phyloP scores from a whole-genome alignment of 306 rosid genomes.

The Cucumis melo region DNA sequence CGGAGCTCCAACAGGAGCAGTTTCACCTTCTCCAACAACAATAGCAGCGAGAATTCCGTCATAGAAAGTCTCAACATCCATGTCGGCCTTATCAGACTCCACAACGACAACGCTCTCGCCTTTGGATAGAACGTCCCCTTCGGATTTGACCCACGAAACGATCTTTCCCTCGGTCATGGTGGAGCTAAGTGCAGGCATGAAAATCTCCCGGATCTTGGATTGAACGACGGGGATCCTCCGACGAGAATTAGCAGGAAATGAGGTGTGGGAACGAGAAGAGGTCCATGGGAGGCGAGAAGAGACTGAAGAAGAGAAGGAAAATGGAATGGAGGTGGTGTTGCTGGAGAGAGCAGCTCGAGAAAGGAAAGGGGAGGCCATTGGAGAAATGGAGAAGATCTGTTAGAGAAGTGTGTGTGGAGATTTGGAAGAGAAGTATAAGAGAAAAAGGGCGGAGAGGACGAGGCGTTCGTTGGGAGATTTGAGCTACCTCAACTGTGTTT shows the following conservation, averaged over 20 bases:
- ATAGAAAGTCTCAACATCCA: constrained; percentile 88
- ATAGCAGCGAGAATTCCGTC: constrained; percentile 83
- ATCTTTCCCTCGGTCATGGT: constrained; percentile 98
- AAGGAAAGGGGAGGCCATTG: constrained; percentile 29
- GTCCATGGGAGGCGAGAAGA: constrained; percentile 33
- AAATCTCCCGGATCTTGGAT: constrained; percentile 82
- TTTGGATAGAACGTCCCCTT: constrained; percentile 74
- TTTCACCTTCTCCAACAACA: constrained; percentile 63
- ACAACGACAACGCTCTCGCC: constrained; percentile 93
- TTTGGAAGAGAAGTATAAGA: not conserved
- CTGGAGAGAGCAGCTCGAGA: constrained; percentile 11
- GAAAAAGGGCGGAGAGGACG: constrained; percentile 41
- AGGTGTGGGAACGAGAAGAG: constrained; percentile 8
- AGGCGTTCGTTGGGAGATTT: constrained; percentile 25
- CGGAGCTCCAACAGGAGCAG: constrained; percentile 84
- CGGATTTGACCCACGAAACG: constrained; percentile 87
- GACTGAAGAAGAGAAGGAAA: constrained; percentile 52
- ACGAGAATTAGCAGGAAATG: constrained; percentile 24
- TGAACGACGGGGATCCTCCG: constrained; percentile 34
- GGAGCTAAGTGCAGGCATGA: constrained; percentile 98
- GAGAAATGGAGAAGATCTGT: not conserved
- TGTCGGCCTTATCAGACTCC: constrained; percentile 85
- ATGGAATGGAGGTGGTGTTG: constrained; percentile 13
- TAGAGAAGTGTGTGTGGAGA: not conserved
- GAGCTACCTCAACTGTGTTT: constrained; percentile 25